Percentiles rank a stretch among this genome's conserved stretches.
These are phyloP conservation scores for Podila epicladia DNA, from an alignment of 192 early-diverging fungal species.

Conservation along the genomic window DNA sequence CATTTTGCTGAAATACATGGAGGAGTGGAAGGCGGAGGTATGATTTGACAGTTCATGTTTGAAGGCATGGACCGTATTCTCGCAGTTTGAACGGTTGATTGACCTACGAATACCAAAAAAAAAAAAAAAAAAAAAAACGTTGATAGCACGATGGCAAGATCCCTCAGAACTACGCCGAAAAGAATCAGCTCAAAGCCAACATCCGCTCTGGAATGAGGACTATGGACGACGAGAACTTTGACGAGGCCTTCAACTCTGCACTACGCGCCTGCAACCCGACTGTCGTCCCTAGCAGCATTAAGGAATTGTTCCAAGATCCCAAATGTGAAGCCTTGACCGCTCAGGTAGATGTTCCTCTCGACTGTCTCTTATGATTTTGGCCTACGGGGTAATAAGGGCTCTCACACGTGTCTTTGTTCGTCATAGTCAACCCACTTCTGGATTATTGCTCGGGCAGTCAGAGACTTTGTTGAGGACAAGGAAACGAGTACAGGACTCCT, in stretches of 20 bases:
- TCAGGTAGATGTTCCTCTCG: conserved; percentile 52
- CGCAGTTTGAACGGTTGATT: background rate
- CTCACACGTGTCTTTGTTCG: conserved; percentile 3
- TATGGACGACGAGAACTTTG: conserved; percentile 88
- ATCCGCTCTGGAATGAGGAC: conserved; percentile 66
- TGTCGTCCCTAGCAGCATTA: conserved; percentile 58
- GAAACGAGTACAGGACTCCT: conserved; percentile 68
- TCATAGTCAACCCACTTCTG: conserved; percentile 80
- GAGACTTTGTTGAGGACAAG: conserved; percentile 81
- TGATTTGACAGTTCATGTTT: background rate
- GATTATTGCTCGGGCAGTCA: conserved; percentile 82
- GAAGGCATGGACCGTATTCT: background rate
- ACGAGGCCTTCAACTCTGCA: conserved; percentile 79
- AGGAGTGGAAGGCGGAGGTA: conserved; percentile 78
- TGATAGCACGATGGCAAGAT: conserved; percentile 66
- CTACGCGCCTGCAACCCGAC: conserved; percentile 70
- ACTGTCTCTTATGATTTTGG: background rate
- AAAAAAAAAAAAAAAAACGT: too few relatives aligned
- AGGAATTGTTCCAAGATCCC: conserved; percentile 64
- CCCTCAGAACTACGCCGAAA: conserved; percentile 68
- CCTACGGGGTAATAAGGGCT: conserved; percentile 7
- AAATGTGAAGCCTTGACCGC: conserved; percentile 60
- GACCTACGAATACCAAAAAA: too few relatives aligned
- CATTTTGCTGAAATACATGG: conserved; percentile 80
- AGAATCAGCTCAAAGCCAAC: conserved; percentile 70